Base-by-base conservation (phyloP, 2,329 filamentous ascomycete genomes). In the Exophiala phaeomuriformis region DNA sequence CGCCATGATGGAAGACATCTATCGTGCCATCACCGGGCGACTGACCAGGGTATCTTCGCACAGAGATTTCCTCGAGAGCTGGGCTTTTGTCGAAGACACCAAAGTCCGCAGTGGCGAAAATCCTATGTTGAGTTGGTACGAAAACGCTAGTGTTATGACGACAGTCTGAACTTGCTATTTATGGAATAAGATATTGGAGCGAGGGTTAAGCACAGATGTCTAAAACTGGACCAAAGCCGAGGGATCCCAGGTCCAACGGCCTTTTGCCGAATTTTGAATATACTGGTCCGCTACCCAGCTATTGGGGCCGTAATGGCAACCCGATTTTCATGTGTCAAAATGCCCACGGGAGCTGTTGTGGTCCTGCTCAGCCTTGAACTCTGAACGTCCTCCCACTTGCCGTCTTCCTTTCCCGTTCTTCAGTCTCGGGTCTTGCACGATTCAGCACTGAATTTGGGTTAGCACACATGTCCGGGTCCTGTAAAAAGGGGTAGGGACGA, bases 341-440 rank as follows among this genome's bases (percentile, higher is more conserved):
- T 1, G 6, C 31, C 32, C 39, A 41, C 19, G 5, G 39, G 28
- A 6, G 12, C 28, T 41, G 5, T 9, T 28, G 5, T 41, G 4
- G 8, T 28, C 9, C 1, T 30, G 36, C 33, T 49, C 51, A 63
- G 5, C 56, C 61, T 53, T 83, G 81, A 27, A 83, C 80, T 63
- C 78, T 78, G 81, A 98, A 98, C 41, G 90, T 95, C 65, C 93
- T 83, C 61, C 93, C 93, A 69, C 89, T 97, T 44, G 94, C 93
- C 53, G 93, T 98, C 83, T 98, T 98, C 67, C 88, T 85, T 75
- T 98, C 94, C 75, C 91, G 91, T 73, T 97, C 93, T 72, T 97
- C 91, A 64, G 85, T 90, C 69, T 98, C 93, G 41, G 93, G 94
- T 65, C 93, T 82, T 56, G 93, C 93, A 75, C 94, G 83, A 69